Evolutionary conservation across 2,329 filamentous ascomycete species (phyloP).

Genomic region (Ophiocordyceps camponoti-rufipedis): DNA sequence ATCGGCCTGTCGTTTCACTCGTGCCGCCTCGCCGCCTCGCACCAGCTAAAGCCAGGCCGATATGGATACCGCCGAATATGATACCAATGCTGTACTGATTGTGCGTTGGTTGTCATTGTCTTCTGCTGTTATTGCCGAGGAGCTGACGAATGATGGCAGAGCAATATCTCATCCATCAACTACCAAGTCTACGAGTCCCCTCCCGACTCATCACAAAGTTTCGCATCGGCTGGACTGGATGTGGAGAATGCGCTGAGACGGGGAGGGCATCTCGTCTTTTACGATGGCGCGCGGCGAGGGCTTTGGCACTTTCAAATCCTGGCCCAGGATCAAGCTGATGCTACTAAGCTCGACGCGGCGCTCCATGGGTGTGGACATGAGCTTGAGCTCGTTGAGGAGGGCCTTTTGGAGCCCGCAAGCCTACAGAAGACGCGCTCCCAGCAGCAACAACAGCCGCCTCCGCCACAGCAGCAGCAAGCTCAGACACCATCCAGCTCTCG

Average conservation of each 20-base stretch:
- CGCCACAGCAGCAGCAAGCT: constrained; percentile 11
- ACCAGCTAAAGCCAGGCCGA: constrained; percentile 18
- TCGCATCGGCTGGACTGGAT: constrained; percentile 28
- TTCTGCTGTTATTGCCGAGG: background rate
- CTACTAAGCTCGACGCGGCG: constrained; percentile 14
- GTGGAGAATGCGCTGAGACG: constrained; percentile 31
- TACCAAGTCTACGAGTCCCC: constrained; percentile 37
- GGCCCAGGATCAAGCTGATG: constrained; percentile 9
- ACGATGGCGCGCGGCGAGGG: constrained; percentile 28
- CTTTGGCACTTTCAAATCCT: constrained; percentile 37
- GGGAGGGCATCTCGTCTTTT: constrained; percentile 33
- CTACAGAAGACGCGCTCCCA: constrained; percentile 23
- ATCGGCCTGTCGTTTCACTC: background rate
- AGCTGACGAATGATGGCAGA: constrained; percentile 18
- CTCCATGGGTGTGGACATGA: constrained; percentile 25
- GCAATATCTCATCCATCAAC: constrained; percentile 34
- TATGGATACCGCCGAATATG: constrained; percentile 46
- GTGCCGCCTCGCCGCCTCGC: background rate
- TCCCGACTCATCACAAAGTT: constrained; percentile 22
- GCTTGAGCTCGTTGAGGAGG: constrained; percentile 28
- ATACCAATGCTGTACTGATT: constrained; percentile 41
- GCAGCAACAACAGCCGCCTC: constrained; percentile 15
- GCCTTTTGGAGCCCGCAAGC: constrained; percentile 28
- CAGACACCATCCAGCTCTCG: constrained; percentile 29
- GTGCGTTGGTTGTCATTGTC: constrained; percentile 18